Base-by-base conservation (phyloP, 2,329 filamentous ascomycete genomes). In the Fusarium sp. region DNA sequence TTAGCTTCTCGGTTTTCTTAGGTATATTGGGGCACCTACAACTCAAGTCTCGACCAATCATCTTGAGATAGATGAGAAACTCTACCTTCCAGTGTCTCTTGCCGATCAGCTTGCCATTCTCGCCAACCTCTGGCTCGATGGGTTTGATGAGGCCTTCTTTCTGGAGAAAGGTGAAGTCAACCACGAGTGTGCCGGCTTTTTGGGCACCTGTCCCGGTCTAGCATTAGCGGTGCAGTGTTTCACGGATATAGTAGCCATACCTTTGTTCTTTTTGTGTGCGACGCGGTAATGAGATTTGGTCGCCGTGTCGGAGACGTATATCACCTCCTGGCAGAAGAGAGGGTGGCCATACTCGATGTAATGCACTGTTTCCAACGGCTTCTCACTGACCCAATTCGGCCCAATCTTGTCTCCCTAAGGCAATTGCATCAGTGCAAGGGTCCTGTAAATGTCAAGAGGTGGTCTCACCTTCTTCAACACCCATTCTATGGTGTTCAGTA, bases 381-480 rank as follows among this genome's bases (percentile, higher is more conserved):
- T 25, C 5, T 18, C 23, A 5, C 43, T 48, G 8, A 48, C 43
- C 43, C 43, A 48, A 27, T 48, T 48, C 8, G 43, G 23, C 8
- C 43, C 43, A 13, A 68, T 35, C 3, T 0, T 10, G 5, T 27
- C 3, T 6, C 50, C 63, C 66, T 68, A 23, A 6, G 2, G 13
- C 5, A 3, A 0, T 16, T 1, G 0, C 2, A 7, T 68, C 0
- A 67, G 34, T 6, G 0, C 1, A 3, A 0, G 14, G 9, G 20
- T 23, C 9, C 6, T 5, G 0, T 6, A 2, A 16, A 3, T 3
- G 0, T 5, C 2, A 4, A 18, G 32, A 1, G 5, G 5, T 3
- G 10, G 6, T 25, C 62, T 8, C 4, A 67, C 66, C 4, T 45
- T 52, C 16, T 68, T 67, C 9, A 68, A 16, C 6, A 61, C 52